Evolutionary conservation across 257 asterid species (phyloP).

Genomic region (Petunia axillaris): DNA sequence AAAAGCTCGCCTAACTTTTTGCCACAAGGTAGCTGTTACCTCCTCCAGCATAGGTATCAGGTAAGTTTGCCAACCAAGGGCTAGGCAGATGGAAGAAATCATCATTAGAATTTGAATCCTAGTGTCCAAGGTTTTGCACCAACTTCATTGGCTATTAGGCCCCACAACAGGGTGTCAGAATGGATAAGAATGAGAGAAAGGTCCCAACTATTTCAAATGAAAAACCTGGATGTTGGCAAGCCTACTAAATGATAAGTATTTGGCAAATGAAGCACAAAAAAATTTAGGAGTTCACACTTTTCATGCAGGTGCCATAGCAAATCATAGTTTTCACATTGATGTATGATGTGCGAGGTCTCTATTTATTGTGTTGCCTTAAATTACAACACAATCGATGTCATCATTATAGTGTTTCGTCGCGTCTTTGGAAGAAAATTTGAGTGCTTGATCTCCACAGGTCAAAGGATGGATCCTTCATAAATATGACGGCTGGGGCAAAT

Average conservation of each 20-base stretch:
- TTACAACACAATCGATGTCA: not conserved
- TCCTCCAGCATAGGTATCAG: no score
- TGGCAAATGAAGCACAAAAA: not conserved
- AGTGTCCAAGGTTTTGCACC: no score
- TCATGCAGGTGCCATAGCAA: conserved; percentile 3
- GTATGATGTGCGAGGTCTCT: conserved; percentile 14
- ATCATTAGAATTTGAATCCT: no score
- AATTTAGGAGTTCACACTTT: not conserved
- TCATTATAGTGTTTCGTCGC: not conserved
- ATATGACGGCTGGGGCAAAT: conserved; percentile 89
- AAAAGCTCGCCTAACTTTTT: not conserved
- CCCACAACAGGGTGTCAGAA: not conserved
- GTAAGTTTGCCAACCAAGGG: no score
- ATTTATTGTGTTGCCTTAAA: conserved; percentile 23
- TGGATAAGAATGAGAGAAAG: conserved; percentile 7
- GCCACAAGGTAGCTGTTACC: no score
- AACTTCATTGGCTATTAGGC: no score
- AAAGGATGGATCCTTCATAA: conserved; percentile 71
- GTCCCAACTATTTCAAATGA: not conserved
- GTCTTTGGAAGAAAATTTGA: conserved; percentile 17
- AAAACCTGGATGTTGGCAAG: not conserved
- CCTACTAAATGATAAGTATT: not conserved
- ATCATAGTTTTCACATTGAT: not conserved
- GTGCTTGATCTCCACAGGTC: conserved; percentile 51
- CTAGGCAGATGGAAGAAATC: no score